Percentiles rank a stretch among this genome's conserved stretches.
Conservation (phyloP, 140 eudicot species). For the Bidens hawaiensis region DNA sequence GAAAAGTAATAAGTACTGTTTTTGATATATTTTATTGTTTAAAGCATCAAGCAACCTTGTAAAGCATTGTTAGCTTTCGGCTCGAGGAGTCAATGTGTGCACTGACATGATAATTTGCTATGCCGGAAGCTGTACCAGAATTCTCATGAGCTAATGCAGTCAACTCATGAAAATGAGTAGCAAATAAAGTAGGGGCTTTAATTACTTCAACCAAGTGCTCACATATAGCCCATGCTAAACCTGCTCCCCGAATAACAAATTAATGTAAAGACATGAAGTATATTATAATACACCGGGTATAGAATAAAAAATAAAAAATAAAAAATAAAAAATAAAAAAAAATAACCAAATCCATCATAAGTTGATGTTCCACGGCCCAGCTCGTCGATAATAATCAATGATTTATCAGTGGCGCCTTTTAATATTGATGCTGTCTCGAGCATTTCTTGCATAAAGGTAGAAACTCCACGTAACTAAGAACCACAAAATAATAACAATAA, state of each 20-base stretch:
- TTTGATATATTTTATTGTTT: not conserved
- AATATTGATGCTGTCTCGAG: conserved; percentile 94
- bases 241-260: conserved; percentile 36
- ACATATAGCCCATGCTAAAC: conserved; percentile 98
- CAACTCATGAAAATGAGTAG: conserved; percentile 98
- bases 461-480: conserved; percentile 85
- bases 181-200: conserved; percentile 89
- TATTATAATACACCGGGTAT: not conserved
- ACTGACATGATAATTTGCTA: conserved; percentile 89
- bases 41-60: conserved; percentile 62
- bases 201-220: conserved; percentile 89
- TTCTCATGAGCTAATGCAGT: conserved; percentile 76
- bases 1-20: not conserved
- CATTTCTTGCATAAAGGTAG: conserved; percentile 99
- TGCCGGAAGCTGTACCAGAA: conserved; percentile 44
- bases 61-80: conserved; percentile 95
- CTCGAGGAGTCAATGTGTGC: conserved; percentile 89
- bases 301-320: not conserved
- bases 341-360: conserved; percentile 97
- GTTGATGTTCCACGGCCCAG: conserved; percentile 97
- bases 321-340: conserved; percentile 58
- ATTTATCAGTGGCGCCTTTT: conserved; percentile 92
- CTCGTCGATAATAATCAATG: conserved; percentile 83
- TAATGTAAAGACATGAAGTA: not conserved
- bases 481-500: conserved; percentile 7